These are phyloP conservation scores for Syzygium jambos DNA, from an alignment of 345 rosid species.

Conservation along the genomic window DNA sequence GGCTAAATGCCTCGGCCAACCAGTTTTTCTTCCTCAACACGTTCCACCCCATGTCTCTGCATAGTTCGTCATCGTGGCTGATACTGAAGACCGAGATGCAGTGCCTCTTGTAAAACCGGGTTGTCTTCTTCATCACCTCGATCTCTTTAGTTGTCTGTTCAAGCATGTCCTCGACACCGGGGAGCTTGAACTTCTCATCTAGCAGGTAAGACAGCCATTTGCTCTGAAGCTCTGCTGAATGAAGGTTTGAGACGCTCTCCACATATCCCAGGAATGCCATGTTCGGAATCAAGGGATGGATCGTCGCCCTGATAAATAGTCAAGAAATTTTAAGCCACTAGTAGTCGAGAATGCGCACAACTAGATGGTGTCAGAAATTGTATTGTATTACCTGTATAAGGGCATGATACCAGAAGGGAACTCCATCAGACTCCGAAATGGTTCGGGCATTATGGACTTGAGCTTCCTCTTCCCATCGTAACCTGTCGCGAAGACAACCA, in stretches of 20 bases:
- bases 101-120: constrained; percentile 31
- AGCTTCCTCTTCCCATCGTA: constrained; percentile 46
- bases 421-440: constrained; percentile 17
- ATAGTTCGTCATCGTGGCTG: constrained; percentile 33
- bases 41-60: constrained; percentile 42
- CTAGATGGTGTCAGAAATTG: background rate
- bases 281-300: constrained; percentile 54
- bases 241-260: constrained; percentile 41
- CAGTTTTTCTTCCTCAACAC: constrained; percentile 38
- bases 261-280: constrained; percentile 56
- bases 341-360: background rate
- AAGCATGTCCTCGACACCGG: constrained; percentile 23
- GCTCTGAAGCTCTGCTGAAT: constrained; percentile 41
- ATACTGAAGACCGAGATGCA: constrained; percentile 47
- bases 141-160: constrained; percentile 23
- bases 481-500: constrained; percentile 49
- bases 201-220: constrained; percentile 39
- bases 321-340: background rate
- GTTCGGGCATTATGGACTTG: constrained; percentile 24
- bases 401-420: constrained; percentile 40
- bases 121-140: constrained; percentile 32
- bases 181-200: constrained; percentile 31
- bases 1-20: constrained; percentile 28
- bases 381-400: constrained; percentile 30
- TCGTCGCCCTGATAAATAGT: constrained; percentile 22